Percentiles rank a stretch among this genome's conserved stretches.
These are phyloP conservation scores for Phtheirospermum japonicum DNA, from an alignment of 257 asterid genomes.

Conservation along the genomic window DNA sequence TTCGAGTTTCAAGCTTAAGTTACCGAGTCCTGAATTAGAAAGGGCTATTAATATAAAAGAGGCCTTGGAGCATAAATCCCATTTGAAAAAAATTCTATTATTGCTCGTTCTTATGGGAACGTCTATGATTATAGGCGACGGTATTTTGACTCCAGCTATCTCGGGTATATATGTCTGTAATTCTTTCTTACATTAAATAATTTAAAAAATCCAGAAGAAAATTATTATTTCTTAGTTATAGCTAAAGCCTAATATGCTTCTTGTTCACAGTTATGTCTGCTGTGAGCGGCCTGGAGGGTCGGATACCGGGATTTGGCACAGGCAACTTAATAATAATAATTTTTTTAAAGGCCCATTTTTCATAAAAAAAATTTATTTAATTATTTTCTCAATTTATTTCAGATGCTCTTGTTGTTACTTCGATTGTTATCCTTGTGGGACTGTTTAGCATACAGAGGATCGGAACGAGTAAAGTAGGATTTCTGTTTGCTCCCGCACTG, in stretches of 20 bases:
- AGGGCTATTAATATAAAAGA: slow-evolving; percentile 87
- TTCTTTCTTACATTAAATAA: not conserved
- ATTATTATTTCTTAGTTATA: not conserved
- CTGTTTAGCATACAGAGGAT: slow-evolving; percentile 85
- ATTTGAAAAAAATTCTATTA: slow-evolving; percentile 56
- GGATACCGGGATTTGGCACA: slow-evolving; percentile 33
- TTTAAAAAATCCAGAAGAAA: not conserved
- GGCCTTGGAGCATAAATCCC: slow-evolving; percentile 58
- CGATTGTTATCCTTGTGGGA: slow-evolving; percentile 71
- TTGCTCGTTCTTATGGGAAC: slow-evolving; percentile 88
- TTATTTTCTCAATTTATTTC: slow-evolving; percentile 21
- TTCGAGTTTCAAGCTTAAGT: slow-evolving; percentile 87
- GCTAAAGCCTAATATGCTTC: slow-evolving; percentile 9
- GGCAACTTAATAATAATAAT: too few relatives aligned
- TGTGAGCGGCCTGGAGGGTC: slow-evolving; percentile 89
- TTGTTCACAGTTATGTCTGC: slow-evolving; percentile 87
- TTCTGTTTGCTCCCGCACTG: slow-evolving; percentile 89
- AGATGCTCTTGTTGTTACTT: slow-evolving; percentile 87
- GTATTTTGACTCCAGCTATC: slow-evolving; percentile 93
- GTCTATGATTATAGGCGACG: slow-evolving; percentile 93
- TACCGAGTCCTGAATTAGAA: slow-evolving; percentile 90
- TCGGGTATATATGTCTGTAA: slow-evolving; percentile 50
- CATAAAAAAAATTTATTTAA: too few relatives aligned
- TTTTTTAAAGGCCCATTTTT: too few relatives aligned
- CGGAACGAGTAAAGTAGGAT: slow-evolving; percentile 89